Conservation (phyloP, 352 stramenopile genomes). For the Phytopythium kandeliae region DNA sequence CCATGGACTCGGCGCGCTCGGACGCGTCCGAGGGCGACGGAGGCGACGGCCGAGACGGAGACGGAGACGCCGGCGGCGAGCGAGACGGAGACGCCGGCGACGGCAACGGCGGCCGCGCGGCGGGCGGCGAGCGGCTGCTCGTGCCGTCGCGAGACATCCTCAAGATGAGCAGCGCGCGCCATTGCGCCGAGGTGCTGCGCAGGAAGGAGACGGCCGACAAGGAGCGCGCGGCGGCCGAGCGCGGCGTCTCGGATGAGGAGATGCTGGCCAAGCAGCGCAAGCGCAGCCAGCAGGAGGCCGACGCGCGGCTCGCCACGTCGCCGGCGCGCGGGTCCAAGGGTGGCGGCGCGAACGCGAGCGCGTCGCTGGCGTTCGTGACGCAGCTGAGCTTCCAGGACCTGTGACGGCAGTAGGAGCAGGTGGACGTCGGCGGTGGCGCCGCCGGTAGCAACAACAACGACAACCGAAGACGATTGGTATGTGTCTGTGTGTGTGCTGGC, state of each 20-base stretch:
- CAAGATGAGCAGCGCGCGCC: conserved; percentile 82
- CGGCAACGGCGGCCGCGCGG: too few relatives aligned
- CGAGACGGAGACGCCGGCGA: conserved; percentile 39
- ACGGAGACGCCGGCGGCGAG: background rate
- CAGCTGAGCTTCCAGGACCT: conserved; percentile 70
- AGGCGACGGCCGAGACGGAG: too few relatives aligned
- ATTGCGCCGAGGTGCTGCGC: conserved; percentile 73
- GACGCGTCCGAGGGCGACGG: conserved; percentile 26
- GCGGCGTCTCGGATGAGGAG: conserved; percentile 81
- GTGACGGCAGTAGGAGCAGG: too few relatives aligned
- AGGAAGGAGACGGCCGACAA: conserved; percentile 81
- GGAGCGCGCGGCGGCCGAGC: conserved; percentile 68
- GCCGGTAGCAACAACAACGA: too few relatives aligned
- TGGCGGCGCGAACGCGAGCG: conserved; percentile 20
- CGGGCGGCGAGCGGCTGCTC: conserved; percentile 19
- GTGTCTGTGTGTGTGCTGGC: too few relatives aligned
- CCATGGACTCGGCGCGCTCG: conserved; percentile 48
- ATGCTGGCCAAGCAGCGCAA: conserved; percentile 76
- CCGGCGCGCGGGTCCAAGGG: too few relatives aligned
- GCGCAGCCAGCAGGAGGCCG: conserved; percentile 60
- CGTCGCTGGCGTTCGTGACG: conserved; percentile 64
- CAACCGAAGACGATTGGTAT: too few relatives aligned
- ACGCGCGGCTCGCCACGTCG: conserved; percentile 63
- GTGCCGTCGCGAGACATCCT: conserved; percentile 78
- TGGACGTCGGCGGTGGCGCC: too few relatives aligned